These are phyloP conservation scores for Gnomoniopsis sp. DNA, from an alignment of 2,329 filamentous ascomycete species.

Conservation along the genomic window DNA sequence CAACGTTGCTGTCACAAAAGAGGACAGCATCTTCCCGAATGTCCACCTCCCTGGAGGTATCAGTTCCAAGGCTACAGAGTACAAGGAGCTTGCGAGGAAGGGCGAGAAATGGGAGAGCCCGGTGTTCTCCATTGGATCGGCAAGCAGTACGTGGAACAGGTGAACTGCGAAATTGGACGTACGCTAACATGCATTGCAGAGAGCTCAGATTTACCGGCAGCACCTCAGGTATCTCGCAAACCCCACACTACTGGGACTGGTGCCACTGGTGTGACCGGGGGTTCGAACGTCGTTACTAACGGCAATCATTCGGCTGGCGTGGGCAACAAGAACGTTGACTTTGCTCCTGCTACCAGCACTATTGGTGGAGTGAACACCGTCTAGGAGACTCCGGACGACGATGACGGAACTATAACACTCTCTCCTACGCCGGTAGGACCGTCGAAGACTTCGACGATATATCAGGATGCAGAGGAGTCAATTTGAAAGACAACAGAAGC, in stretches of 20 bases:
- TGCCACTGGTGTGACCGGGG: slow-evolving; percentile 18
- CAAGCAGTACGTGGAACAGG: slow-evolving; percentile 41
- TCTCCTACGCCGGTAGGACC: not conserved
- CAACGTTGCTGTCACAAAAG: slow-evolving; percentile 79
- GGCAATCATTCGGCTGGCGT: slow-evolving; percentile 5
- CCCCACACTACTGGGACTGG: slow-evolving; percentile 1
- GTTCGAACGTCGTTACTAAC: slow-evolving; percentile 22
- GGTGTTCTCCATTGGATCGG: slow-evolving; percentile 82
- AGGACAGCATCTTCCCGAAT: slow-evolving; percentile 86
- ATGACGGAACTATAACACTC: not conserved
- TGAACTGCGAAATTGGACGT: not conserved
- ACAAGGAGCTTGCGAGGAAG: slow-evolving; percentile 80
- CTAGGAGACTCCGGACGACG: not conserved
- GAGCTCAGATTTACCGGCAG: slow-evolving; percentile 65
- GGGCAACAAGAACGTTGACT: slow-evolving; percentile 13
- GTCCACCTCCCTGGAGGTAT: slow-evolving; percentile 84
- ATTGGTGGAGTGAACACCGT: slow-evolving; percentile 1
- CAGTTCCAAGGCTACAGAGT: slow-evolving; percentile 90
- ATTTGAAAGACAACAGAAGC: not conserved
- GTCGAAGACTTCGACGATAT: slow-evolving; percentile 4
- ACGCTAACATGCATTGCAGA: slow-evolving; percentile 26
- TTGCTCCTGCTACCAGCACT: not conserved
- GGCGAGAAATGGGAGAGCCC: slow-evolving; percentile 94
- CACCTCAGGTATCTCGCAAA: not conserved
- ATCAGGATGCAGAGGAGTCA: slow-evolving; percentile 5